These are phyloP conservation scores for Vitellaria paradoxa DNA, from an alignment of 179 eudicot species.

Conservation along the genomic window DNA sequence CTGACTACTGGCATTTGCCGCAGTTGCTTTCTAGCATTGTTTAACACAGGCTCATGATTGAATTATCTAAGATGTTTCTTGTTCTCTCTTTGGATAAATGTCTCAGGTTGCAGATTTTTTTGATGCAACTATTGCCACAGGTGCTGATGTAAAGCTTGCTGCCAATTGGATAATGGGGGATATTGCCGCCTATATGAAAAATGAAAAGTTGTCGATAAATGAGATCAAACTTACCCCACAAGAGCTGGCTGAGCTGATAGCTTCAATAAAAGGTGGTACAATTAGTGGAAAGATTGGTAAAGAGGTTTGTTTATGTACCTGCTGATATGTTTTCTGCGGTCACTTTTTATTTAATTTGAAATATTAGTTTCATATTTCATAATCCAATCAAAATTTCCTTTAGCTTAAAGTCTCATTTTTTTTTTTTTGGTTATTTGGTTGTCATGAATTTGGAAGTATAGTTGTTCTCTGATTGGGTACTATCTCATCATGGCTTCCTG, in stretches of 20 bases:
- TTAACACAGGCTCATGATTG: neutral
- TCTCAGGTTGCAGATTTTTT: slow-evolving; percentile 84
- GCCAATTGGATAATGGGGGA: slow-evolving; percentile 99
- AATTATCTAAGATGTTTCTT: slow-evolving; percentile 9
- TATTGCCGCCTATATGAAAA: slow-evolving; percentile 88
- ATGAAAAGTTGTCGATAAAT: slow-evolving; percentile 61
- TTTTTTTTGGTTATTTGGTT: neutral
- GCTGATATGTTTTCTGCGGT: neutral
- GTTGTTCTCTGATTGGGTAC: neutral
- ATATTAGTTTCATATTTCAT: neutral
- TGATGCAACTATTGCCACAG: slow-evolving; percentile 71
- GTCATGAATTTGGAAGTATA: neutral
- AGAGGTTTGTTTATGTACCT: slow-evolving; percentile 47
- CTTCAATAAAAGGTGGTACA: slow-evolving; percentile 74
- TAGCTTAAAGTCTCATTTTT: neutral
- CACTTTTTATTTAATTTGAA: neutral
- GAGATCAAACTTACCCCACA: slow-evolving; percentile 76
- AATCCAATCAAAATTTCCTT: neutral
- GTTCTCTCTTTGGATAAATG: slow-evolving; percentile 13
- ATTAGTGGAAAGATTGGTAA: slow-evolving; percentile 97
- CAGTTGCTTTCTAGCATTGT: neutral
- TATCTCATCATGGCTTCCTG: neutral
- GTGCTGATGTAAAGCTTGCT: slow-evolving; percentile 86
- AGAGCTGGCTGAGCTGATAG: slow-evolving; percentile 80
- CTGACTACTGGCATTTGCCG: neutral